Conservation (phyloP, 345 rosid genomes). For the Moricandia moricandioides region DNA sequence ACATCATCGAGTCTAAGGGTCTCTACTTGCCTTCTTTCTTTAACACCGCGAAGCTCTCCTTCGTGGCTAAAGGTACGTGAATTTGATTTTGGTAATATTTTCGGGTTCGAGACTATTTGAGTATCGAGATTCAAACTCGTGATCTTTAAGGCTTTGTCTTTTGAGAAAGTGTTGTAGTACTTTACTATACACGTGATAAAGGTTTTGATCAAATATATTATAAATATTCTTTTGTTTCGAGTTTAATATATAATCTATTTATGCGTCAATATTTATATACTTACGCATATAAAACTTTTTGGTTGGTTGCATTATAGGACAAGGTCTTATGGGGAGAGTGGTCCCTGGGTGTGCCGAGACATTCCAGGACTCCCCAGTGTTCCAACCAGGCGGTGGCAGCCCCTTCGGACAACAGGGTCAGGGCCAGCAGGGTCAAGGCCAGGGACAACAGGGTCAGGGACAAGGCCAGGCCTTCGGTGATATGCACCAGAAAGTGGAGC, state of each 20-base stretch:
- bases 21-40: constrained; percentile 52
- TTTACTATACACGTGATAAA: neutral
- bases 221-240: neutral
- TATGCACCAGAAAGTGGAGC: constrained; percentile 59
- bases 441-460: neutral
- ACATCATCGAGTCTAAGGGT: constrained; percentile 48
- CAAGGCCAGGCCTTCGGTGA: constrained; percentile 40
- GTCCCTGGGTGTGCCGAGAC: constrained; percentile 75
- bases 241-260: neutral
- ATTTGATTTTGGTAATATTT: neutral
- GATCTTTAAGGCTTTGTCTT: neutral
- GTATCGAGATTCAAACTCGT: neutral
- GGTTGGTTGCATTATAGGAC: constrained; percentile 30
- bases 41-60: constrained; percentile 47
- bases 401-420: constrained; percentile 12
- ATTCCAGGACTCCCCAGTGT: constrained; percentile 39
- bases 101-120: neutral
- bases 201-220: neutral
- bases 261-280: neutral
- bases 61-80: constrained; percentile 51
- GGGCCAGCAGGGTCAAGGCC: constrained; percentile 25
- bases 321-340: constrained; percentile 44
- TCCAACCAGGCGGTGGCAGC: constrained; percentile 24
- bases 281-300: neutral
- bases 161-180: neutral